A percentile compares a stretch with the other conserved stretches of the same genome.
phyloP scores from a whole-genome alignment of 192 early-diverging fungal genomes.

The Mortierella antarctica region DNA sequence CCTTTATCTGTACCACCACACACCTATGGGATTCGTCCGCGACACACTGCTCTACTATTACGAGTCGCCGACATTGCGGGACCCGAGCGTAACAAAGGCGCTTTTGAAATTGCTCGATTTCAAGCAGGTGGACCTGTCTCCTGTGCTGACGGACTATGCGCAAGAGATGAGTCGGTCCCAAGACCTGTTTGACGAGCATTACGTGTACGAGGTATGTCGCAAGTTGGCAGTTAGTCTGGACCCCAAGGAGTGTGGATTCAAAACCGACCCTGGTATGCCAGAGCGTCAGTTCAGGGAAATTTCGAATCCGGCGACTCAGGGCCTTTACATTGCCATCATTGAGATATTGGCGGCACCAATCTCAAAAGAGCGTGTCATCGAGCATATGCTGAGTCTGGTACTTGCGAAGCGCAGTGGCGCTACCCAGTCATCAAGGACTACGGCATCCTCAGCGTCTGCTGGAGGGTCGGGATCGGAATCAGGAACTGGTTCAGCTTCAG shows the following conservation, averaged over 20 bases:
- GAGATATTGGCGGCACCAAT: constrained; percentile 60
- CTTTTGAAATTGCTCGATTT: constrained; percentile 43
- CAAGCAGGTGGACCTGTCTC: constrained; percentile 33
- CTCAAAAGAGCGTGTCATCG: constrained; percentile 51
- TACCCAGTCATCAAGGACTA: constrained; percentile 45
- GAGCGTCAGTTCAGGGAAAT: constrained; percentile 72
- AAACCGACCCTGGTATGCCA: constrained; percentile 56
- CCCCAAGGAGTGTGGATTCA: constrained; percentile 65
- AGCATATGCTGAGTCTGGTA: constrained; percentile 54
- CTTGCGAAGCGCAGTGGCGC: constrained; percentile 56
- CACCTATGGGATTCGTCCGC: constrained; percentile 74
- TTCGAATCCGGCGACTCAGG: constrained; percentile 69
- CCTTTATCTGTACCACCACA: constrained; percentile 72
- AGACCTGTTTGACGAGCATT: constrained; percentile 59
- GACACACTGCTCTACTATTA: constrained; percentile 76
- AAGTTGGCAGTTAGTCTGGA: constrained; percentile 62
- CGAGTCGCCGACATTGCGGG: constrained; percentile 68
- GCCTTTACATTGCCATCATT: constrained; percentile 61
- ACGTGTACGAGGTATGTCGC: constrained; percentile 62
- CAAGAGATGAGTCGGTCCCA: constrained; percentile 54
- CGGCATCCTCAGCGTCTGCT: constrained; percentile 55
- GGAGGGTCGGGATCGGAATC: constrained; percentile 45
- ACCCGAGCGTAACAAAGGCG: constrained; percentile 57
- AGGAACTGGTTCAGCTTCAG: constrained; percentile 1
- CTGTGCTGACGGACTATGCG: constrained; percentile 51